A percentile compares a stretch with the other conserved stretches of the same genome.
phyloP scores from a whole-genome alignment of 202 grass and related monocot species.

The Musa balbisiana region DNA sequence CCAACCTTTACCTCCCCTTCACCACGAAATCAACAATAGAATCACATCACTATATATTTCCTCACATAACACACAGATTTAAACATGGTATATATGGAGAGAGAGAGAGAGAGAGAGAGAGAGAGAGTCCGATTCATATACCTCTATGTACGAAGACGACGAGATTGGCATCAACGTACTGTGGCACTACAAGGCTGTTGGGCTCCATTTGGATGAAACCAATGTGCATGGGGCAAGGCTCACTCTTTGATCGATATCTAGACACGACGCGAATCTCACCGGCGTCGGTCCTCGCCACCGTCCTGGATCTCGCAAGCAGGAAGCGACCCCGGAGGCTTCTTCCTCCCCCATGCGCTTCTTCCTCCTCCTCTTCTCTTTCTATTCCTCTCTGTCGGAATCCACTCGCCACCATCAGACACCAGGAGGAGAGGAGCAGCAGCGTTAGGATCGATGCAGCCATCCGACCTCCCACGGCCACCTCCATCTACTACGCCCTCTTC shows the following conservation, averaged over 20 bases:
- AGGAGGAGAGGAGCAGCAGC: not conserved
- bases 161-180: constrained; percentile 21
- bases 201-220: constrained; percentile 20
- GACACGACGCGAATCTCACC: constrained; percentile 3
- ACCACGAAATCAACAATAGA: too few relatives aligned
- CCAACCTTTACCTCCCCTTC: constrained; percentile 15
- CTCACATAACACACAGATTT: too few relatives aligned
- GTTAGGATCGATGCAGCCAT: not conserved
- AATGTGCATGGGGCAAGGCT: constrained; percentile 15
- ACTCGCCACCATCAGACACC: not conserved
- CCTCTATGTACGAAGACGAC: constrained; percentile 7
- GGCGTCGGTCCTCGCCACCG: not conserved
- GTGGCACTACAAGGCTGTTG: constrained; percentile 10
- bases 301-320: constrained; percentile 3
- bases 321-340: not conserved
- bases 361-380: not conserved
- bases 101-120: too few relatives aligned
- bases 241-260: constrained; percentile 5
- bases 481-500: too few relatives aligned
- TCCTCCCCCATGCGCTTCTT: not conserved
- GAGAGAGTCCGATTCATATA: not conserved
- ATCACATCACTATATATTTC: too few relatives aligned
- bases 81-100: not conserved
- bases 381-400: not conserved
- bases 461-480: not conserved